Base-by-base conservation (phyloP, 169 alveolate species). In the Theileria orientalis region DNA sequence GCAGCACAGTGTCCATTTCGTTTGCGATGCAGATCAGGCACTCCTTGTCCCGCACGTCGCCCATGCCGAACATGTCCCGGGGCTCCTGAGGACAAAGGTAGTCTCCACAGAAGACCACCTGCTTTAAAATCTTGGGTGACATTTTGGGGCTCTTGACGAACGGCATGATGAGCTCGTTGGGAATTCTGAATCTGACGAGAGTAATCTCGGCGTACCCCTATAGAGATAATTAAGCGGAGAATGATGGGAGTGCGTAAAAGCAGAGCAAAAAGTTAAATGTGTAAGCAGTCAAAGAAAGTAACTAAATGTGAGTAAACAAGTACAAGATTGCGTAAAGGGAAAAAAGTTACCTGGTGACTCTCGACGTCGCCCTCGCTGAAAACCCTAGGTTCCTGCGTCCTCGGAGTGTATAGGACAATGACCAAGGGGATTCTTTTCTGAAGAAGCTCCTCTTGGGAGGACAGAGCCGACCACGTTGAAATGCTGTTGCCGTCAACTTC, bases 21-120 rank as follows among this genome's bases (percentile, higher is more conserved):
- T 80, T 83, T 5, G 91, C 72, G 70, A 87, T 73, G 56, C 93
- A 87, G 7, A 87, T 87, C 27, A 87, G 85, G 57, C 93, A 87
- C 42, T 87, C 93, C 46, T 61, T 87, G 57, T 87, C 93, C 42
- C 51, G n/a, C 33, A 57, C 77, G 46, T 77, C 80, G 19, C 87
- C 87, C 87, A 79, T 79, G 62, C 87, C 87, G 41, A 61, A 79
- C 87, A 79, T 79, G 33, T 79, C 87, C 25, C 73, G 30, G 3
- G 84, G 83, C 44, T 79, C 87, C 57, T 79, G 87, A 2, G 87
- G 87, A 3, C 60, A 29, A 2, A 49, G 14, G 60, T 37, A 47
- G 13, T 67, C 83, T 19, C 60, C 59, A 16, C 83, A 70, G 78
- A 79, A 79, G 56, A 69, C 40, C 27, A 79, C 78, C 73, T 79